phyloP scores from a whole-genome alignment of 208 protist genomes.

The Leishmania major region DNA sequence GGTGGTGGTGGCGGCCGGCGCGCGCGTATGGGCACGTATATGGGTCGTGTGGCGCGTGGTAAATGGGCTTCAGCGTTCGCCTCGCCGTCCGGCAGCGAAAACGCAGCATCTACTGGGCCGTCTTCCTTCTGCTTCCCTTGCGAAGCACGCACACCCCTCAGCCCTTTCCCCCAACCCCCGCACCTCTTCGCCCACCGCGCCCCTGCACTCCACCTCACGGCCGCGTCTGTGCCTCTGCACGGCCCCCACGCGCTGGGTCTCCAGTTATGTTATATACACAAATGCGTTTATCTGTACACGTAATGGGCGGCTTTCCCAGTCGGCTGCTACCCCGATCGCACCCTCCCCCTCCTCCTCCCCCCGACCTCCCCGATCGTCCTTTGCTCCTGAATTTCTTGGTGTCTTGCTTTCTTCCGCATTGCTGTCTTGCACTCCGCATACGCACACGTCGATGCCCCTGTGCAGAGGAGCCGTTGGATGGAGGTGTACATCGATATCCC shows the following conservation, averaged over 20 bases:
- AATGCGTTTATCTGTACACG: not conserved
- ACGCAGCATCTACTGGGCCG: not conserved
- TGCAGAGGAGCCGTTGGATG: not conserved
- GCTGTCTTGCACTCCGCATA: not conserved
- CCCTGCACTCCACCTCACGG: not conserved
- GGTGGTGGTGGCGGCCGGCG: not conserved
- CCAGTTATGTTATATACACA: too few species aligned
- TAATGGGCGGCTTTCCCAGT: not conserved
- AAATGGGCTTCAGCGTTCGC: not conserved
- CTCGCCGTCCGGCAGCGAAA: not conserved
- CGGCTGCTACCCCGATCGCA: not conserved
- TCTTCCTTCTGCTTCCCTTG: not conserved
- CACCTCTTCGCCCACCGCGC: not conserved
- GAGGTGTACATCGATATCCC: not conserved
- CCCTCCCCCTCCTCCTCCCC: too few species aligned
- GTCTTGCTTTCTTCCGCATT: not conserved
- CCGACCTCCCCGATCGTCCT: too few species aligned
- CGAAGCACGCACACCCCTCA: not conserved
- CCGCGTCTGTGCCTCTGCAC: not conserved
- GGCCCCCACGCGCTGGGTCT: not conserved
- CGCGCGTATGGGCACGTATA: not conserved
- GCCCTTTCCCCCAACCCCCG: not conserved
- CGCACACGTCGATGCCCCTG: not conserved
- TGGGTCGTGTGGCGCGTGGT: not conserved
- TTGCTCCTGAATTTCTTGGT: not conserved